phyloP scores from a whole-genome alignment of 1,139 yeast species.

The Geotrichum cucujoidarum region DNA sequence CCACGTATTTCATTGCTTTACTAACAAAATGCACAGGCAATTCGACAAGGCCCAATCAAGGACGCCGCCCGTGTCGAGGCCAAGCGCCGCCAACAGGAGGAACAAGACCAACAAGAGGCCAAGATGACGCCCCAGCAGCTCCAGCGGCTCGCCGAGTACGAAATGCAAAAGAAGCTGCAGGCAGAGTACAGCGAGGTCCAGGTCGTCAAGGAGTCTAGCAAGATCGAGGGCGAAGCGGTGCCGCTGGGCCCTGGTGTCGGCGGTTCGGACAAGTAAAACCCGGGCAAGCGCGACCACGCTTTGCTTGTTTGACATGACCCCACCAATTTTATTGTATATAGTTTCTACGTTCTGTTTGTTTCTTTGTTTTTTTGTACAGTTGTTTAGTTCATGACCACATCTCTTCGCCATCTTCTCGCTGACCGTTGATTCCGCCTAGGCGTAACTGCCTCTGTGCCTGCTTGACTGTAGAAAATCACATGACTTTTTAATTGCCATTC shows the following conservation, averaged over 20 bases:
- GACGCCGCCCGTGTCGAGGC: conserved; percentile 61
- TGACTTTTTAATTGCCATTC: no score
- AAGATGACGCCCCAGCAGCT: conserved; percentile 39
- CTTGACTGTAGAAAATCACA: no score
- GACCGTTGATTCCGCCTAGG: no score
- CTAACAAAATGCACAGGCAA: conserved; percentile 36
- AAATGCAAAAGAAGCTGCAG: conserved; percentile 62
- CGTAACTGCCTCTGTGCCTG: no score
- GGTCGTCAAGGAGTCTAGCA: conserved; percentile 42
- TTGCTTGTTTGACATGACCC: background rate
- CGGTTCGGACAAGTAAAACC: no score
- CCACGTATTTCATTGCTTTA: no score
- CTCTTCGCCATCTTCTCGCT: no score
- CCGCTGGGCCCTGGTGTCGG: conserved; percentile 6
- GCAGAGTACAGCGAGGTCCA: conserved; percentile 61
- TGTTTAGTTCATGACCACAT: no score
- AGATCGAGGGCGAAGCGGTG: conserved; percentile 15
- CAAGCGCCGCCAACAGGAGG: conserved; percentile 39
- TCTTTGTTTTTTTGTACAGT: background rate
- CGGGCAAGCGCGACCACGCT: no score
- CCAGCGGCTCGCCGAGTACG: conserved; percentile 69
- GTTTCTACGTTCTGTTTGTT: background rate
- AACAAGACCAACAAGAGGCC: conserved; percentile 35
- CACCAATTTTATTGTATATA: background rate
- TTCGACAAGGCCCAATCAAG: conserved; percentile 74